These are phyloP conservation scores for Pseudopithomyces chartarum DNA, from an alignment of 2,329 filamentous ascomycete species.

Conservation along the genomic window DNA sequence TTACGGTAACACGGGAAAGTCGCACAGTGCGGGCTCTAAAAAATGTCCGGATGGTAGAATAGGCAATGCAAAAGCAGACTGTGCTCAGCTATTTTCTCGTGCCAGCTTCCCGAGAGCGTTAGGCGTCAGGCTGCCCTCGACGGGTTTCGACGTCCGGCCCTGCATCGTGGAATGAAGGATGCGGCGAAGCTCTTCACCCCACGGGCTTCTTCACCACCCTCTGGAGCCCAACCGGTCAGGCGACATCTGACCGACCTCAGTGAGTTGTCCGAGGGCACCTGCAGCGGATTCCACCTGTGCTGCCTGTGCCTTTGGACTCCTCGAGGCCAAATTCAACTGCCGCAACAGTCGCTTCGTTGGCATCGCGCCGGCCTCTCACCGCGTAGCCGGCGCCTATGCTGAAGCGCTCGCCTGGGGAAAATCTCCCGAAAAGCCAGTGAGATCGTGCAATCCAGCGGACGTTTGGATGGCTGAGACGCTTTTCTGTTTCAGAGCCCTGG, in stretches of 20 bases:
- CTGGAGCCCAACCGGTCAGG: slow-evolving; percentile 10
- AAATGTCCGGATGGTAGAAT: neutral
- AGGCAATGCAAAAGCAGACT: neutral
- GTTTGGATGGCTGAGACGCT: slow-evolving; percentile 18
- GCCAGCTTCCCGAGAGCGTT: slow-evolving; percentile 16
- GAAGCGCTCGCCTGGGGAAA: slow-evolving; percentile 31
- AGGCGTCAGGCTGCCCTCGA: slow-evolving; percentile 4
- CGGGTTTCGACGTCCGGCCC: slow-evolving; percentile 5
- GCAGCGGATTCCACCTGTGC: neutral
- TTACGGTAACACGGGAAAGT: neutral
- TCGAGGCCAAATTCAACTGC: neutral
- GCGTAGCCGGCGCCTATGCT: slow-evolving; percentile 24
- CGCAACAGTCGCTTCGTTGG: slow-evolving; percentile 16
- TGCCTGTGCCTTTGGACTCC: slow-evolving; percentile 10
- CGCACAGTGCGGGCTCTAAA: neutral
- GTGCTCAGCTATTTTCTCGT: neutral
- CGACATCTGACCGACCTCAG: slow-evolving; percentile 1
- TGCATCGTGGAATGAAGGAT: slow-evolving; percentile 15
- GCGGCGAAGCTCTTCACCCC: slow-evolving; percentile 5
- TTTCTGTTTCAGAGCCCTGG: slow-evolving; percentile 27
- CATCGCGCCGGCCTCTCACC: slow-evolving; percentile 33
- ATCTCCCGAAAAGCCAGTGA: slow-evolving; percentile 28
- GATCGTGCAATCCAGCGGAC: slow-evolving; percentile 17
- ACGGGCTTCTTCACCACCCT: slow-evolving; percentile 8
- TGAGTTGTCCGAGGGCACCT: slow-evolving; percentile 3